Percentiles rank a stretch among this genome's conserved stretches.
These are phyloP conservation scores for Nigrospora oryzae DNA, from an alignment of 2,329 filamentous ascomycete species.

Conservation along the genomic window DNA sequence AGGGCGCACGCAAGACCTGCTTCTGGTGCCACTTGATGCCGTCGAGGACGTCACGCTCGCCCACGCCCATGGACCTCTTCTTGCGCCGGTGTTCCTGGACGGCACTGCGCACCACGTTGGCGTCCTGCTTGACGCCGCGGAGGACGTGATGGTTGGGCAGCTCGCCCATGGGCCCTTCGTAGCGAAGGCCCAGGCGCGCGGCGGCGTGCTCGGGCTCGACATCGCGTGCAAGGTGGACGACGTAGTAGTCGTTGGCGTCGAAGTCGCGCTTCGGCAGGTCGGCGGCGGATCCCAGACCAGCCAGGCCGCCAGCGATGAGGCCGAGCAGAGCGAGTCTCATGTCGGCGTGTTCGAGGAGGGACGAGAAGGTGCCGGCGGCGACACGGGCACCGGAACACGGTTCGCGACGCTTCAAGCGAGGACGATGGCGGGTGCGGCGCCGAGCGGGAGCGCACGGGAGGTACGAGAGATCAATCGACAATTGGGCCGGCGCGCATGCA, in stretches of 20 bases:
- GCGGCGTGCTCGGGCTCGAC: slow-evolving; percentile 63
- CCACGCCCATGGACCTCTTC: slow-evolving; percentile 46
- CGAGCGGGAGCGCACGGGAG: no score
- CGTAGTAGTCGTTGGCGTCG: slow-evolving; percentile 83
- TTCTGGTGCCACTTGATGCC: slow-evolving; percentile 73
- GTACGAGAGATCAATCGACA: no score
- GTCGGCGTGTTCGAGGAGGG: slow-evolving; percentile 5
- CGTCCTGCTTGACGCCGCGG: slow-evolving; percentile 54
- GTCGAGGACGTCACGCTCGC: slow-evolving; percentile 55
- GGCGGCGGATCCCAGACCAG: slow-evolving; percentile 37
- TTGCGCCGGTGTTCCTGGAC: slow-evolving; percentile 43
- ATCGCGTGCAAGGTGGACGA: slow-evolving; percentile 67
- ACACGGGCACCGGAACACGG: no score
- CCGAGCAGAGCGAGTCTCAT: slow-evolving; percentile 48
- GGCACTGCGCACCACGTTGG: slow-evolving; percentile 49
- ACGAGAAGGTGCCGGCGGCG: background rate
- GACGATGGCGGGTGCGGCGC: no score
- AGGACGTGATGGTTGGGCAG: slow-evolving; percentile 81
- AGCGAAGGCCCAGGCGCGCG: slow-evolving; percentile 60
- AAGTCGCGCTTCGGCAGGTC: slow-evolving; percentile 57
- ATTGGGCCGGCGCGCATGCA: no score
- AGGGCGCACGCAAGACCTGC: slow-evolving; percentile 43
- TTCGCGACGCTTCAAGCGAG: no score
- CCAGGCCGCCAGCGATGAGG: slow-evolving; percentile 37
- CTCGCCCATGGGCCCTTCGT: slow-evolving; percentile 75